These are phyloP conservation scores for Pichia sp. DNA, from an alignment of 1,139 yeast species.

Conservation along the genomic window DNA sequence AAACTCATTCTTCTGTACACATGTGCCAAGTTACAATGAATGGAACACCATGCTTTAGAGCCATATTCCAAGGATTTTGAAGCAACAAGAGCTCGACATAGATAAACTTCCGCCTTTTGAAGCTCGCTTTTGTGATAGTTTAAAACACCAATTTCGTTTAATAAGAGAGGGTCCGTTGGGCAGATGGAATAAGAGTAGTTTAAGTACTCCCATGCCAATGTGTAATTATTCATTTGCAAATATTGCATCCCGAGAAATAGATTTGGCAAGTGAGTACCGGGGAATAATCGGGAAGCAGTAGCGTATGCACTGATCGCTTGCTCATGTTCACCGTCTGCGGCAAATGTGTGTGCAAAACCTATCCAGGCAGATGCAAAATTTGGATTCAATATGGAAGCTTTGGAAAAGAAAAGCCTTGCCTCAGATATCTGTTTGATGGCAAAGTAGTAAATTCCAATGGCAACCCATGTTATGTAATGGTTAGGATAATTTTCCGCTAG, in stretches of 20 bases:
- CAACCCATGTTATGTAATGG: slow-evolving; percentile 83
- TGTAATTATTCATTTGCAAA: slow-evolving; percentile 75
- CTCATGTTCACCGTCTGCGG: slow-evolving; percentile 96
- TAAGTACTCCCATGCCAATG: slow-evolving; percentile 83
- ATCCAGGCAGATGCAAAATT: slow-evolving; percentile 96
- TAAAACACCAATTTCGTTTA: slow-evolving; percentile 91
- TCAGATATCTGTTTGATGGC: slow-evolving; percentile 70
- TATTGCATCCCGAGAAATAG: slow-evolving; percentile 95
- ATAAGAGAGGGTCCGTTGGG: slow-evolving; percentile 75
- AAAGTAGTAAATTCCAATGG: slow-evolving; percentile 87
- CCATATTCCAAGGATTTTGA: slow-evolving; percentile 71
- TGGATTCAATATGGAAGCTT: slow-evolving; percentile 84
- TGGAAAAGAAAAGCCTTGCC: slow-evolving; percentile 83
- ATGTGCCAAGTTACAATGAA: slow-evolving; percentile 87
- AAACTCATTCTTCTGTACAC: slow-evolving; percentile 70
- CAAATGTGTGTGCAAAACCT: slow-evolving; percentile 97
- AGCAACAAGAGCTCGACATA: slow-evolving; percentile 68
- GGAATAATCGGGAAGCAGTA: slow-evolving; percentile 88
- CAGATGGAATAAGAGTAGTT: slow-evolving; percentile 73
- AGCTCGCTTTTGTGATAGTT: slow-evolving; percentile 73
- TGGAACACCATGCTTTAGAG: slow-evolving; percentile 79
- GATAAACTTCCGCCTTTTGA: slow-evolving; percentile 62
- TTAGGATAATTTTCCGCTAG: slow-evolving; percentile 83
- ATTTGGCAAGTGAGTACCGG: slow-evolving; percentile 90
- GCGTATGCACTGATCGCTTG: slow-evolving; percentile 98